Base-by-base conservation (phyloP, 306 rosid genomes). In the Cucurbita ficifolia region DNA sequence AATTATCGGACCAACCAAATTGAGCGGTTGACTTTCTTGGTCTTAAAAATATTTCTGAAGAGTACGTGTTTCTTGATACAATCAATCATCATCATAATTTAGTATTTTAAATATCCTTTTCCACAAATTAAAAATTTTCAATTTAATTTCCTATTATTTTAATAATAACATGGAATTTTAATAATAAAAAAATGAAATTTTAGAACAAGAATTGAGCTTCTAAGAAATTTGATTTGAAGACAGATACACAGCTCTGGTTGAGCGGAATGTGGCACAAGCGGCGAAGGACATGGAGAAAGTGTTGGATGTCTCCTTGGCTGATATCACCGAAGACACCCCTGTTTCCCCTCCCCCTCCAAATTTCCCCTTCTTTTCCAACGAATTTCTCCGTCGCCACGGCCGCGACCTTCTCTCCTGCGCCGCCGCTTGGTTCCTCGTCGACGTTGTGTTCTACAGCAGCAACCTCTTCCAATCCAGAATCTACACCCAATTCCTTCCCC, bases 241-340 rank as follows among this genome's bases (percentile, higher is more conserved):
- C 79, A 91, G 97, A 73, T 91, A 91, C n/a, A 91, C 97, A 68
- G 92, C 96, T 6, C 53, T 91, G 70, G 97, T 91, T 21, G 90
- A 85, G 73, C 79, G 79, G 45, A 85, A 91, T 78, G 87, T 88
- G 76, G 13, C 33, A 49, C 96, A 87, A 82, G 97, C 97, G 16
- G 87, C 87, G 1, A 85, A 72, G 80, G 92, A 91, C 79, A 88
- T 91, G 97, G 85, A 85, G 80, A 85, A 81, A 75, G 90, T 91
- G n/a, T 70, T 91, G 62, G 89, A 82, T 5, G 80, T 91, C 0
- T 14, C 89, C 1, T 2, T 87, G 21, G 74, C 64, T 49, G 82
- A 84, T 61, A 88, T 88, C 17, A 60, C 69, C 1, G 97, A 91
- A 76, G 89, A 85, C 7, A 67, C 39, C 8, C 76, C 78, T 0